Base-by-base conservation (phyloP, 1,139 yeast genomes). In the Yamadazyma sp. region DNA sequence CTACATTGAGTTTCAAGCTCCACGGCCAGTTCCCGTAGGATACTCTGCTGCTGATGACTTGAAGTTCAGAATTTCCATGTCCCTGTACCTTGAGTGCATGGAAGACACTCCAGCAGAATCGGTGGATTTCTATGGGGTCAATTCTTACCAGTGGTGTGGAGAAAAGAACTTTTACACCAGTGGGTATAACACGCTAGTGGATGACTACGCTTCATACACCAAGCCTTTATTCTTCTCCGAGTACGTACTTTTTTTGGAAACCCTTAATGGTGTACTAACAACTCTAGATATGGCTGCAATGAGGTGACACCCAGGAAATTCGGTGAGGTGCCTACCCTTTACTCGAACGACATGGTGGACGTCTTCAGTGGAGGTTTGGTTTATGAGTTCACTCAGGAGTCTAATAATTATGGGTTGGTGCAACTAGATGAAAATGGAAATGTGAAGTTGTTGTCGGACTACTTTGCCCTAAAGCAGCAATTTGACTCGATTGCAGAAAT, bases 91-190 rank as follows among this genome's bases (percentile, higher is more conserved):
- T 46, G 92, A 86, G 54, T 92, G 97, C 56, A 70, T 76, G 13
- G 76, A 77, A 29, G 81, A 77, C 12, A 72, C 71, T n/a, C 62
- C 71, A 0, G 56, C 60, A 11, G 82, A 85, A 35, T 64, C 83
- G 1, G 86, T 88, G 22, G 98, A 92, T 57, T 92, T 92, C 56
- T 90, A 88, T 62, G 98, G 98, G 4, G 90, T 92, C 39, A 92
- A 92, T 59, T 83, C 96, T 1, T 92, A 92, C 60, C 96, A 89
- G 58, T 92, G 98, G 98, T 92, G 98, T 66, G 98, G 98, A 5
- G 76, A 79, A 34, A 92, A 87, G 52, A 82, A 94, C 3, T 86
- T 86, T 60, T 66, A 79, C 43, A 71, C 85, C 9, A 84, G 96
- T 51, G 98, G 97, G 1, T 92, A 88, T 60, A 77, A 84, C 50